Base-by-base conservation (phyloP, 441 rosid genomes). In the Adansonia grandidieri region DNA sequence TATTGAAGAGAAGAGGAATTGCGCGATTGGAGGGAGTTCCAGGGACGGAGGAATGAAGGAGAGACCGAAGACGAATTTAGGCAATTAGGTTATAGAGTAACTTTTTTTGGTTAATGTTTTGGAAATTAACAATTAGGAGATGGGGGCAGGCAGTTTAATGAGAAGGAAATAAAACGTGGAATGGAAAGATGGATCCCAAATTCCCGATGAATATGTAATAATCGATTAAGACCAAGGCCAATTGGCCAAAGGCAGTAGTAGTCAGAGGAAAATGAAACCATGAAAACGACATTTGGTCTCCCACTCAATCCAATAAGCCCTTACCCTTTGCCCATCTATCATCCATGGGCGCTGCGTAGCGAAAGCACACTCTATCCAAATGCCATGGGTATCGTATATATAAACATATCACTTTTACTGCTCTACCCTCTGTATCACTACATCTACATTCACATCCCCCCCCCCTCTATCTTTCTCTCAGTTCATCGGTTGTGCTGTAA, bases 221-320 rank as follows among this genome's bases (percentile, higher is more conserved):
- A 37, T 37, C 42, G 6, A 37, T 37, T 37, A 37, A 37, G 42
- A 37, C 42, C 42, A 5, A 37, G 42, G 42, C 42, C 42, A 37
- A 37, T 37, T 37, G 42, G 42, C 50, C 22, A 17, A 4, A n/a
- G 15, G 65, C 7, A 71, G 63, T 42, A 20, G 56, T 69, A 37
- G 77, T 68, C 73, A 80, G 84, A 81, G 42, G 78, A 69, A 60
- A 74, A 74, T 74, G 77, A 61, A 60, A 9, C 53, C 68, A 3
- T 8, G 82, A 83, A 80, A 81, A 80, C 58, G 80, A 82, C 83
- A 60, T 75, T 76, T 77, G 83, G 88, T 85, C 82, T 40, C 57
- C 74, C 81, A 77, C 87, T 87, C 89, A 87, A 87, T 83, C 73
- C 42, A 37, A 73, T 80, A 78, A 37, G 37, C 32, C 62, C 71